phyloP scores from a whole-genome alignment of 257 asterid species.

The Gynochthodes officinalis region DNA sequence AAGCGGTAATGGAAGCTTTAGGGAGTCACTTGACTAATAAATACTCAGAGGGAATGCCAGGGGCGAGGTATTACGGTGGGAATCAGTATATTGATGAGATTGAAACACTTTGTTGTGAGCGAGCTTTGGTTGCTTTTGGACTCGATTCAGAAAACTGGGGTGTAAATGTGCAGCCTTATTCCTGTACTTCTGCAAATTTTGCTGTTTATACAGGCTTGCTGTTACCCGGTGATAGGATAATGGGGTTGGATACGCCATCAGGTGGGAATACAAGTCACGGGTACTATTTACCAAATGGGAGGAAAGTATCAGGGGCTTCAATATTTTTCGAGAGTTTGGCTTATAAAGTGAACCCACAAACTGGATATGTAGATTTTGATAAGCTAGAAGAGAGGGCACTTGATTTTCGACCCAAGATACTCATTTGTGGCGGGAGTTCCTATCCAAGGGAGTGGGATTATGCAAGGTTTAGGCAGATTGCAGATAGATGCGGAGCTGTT shows the following conservation, averaged over 20 bases:
- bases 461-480: conserved; percentile 65
- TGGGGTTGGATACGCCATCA: conserved; percentile 92
- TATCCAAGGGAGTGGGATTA: conserved; percentile 94
- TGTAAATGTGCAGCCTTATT: conserved; percentile 88
- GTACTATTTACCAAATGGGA: conserved; percentile 88
- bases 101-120: conserved; percentile 61
- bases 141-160: conserved; percentile 79
- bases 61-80: conserved; percentile 80
- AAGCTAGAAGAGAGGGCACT: conserved; percentile 85
- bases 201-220: conserved; percentile 83
- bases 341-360: conserved; percentile 71
- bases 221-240: conserved; percentile 88
- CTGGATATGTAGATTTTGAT: conserved; percentile 77
- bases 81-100: conserved; percentile 84
- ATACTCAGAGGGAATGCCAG: conserved; percentile 84
- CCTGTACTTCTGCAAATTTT: conserved; percentile 84
- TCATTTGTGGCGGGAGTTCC: conserved; percentile 90
- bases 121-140: conserved; percentile 78
- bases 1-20: conserved; percentile 77
- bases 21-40: conserved; percentile 89
- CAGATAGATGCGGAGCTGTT: conserved; percentile 86
- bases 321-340: conserved; percentile 80
- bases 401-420: conserved; percentile 86
- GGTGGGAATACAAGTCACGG: conserved; percentile 99
- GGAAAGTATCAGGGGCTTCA: conserved; percentile 91